Evolutionary conservation across 2,329 filamentous ascomycete species (phyloP).

Genomic region (Scedosporium aurantiacum): DNA sequence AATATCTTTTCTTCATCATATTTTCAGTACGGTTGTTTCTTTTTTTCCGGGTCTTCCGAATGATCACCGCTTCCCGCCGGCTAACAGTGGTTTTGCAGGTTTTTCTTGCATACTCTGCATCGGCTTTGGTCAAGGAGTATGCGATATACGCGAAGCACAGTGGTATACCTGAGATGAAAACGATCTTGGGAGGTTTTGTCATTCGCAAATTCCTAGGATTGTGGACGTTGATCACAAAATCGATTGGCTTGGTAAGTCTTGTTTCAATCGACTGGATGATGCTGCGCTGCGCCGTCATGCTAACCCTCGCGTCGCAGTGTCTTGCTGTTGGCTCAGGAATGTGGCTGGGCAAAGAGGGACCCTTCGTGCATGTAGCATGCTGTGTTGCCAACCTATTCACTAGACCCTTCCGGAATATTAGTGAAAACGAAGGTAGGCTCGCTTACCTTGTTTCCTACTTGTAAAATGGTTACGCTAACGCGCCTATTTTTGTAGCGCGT

Average conservation of each 20-base stretch:
- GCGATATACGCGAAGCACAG: constrained; percentile 85
- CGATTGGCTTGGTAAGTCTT: constrained; percentile 62
- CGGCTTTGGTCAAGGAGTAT: constrained; percentile 71
- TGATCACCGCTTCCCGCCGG: neutral
- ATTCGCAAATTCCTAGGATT: constrained; percentile 75
- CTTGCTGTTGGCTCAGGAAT: constrained; percentile 87
- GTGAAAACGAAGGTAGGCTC: constrained; percentile 67
- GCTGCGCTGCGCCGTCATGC: neutral
- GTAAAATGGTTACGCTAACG: neutral
- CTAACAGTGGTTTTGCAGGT: constrained; percentile 37
- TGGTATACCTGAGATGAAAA: constrained; percentile 97
- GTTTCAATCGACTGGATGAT: neutral
- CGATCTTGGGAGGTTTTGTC: constrained; percentile 84
- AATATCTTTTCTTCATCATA: constrained; percentile 79
- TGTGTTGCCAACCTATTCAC: constrained; percentile 92
- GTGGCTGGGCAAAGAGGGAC: constrained; percentile 95
- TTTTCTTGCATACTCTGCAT: constrained; percentile 66
- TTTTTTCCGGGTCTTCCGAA: neutral
- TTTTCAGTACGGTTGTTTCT: constrained; percentile 54
- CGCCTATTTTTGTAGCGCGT: constrained; percentile 45
- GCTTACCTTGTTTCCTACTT: constrained; percentile 7
- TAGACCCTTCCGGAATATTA: constrained; percentile 73
- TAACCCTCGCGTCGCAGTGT: constrained; percentile 39
- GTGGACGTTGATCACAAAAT: constrained; percentile 87
- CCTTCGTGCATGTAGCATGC: constrained; percentile 89